These are phyloP conservation scores for Ballota nigra DNA, from an alignment of 257 asterid species.

Conservation along the genomic window DNA sequence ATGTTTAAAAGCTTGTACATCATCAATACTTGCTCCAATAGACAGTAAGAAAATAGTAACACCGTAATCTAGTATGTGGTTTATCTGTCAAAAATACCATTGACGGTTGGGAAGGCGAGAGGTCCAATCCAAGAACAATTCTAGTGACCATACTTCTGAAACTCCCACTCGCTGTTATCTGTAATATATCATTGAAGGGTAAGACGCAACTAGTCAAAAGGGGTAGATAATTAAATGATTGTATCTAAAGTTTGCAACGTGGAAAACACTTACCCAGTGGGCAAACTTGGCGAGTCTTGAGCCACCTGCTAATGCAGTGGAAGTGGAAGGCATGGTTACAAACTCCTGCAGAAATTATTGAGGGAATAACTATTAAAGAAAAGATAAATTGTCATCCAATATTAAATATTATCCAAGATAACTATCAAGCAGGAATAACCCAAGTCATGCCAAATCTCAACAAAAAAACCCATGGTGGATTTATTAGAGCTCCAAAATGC, in stretches of 20 bases:
- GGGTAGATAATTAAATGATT: neutral
- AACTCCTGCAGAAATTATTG: conserved; percentile 50
- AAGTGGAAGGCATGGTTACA: conserved; percentile 99
- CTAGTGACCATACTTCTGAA: conserved; percentile 96
- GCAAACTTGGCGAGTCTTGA: conserved; percentile 97
- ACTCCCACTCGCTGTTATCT: conserved; percentile 99
- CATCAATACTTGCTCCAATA: conserved; percentile 13
- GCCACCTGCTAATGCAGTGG: conserved; percentile 99
- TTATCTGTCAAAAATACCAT: neutral
- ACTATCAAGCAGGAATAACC: neutral
- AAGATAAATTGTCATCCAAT: neutral
- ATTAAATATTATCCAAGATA: neutral
- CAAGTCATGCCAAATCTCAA: neutral
- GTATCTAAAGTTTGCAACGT: neutral
- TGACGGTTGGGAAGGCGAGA: too few relatives aligned
- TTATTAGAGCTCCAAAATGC: neutral
- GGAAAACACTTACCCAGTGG: conserved; percentile 63
- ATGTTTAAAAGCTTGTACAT: neutral
- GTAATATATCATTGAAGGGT: conserved; percentile 9
- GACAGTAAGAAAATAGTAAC: neutral
- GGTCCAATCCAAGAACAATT: conserved; percentile 7
- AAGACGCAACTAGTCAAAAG: neutral
- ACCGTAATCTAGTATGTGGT: neutral
- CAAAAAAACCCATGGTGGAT: neutral
- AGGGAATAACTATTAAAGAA: neutral